These are phyloP conservation scores for Arabidopsis suecica DNA, from an alignment of 345 rosid species.

Conservation along the genomic window DNA sequence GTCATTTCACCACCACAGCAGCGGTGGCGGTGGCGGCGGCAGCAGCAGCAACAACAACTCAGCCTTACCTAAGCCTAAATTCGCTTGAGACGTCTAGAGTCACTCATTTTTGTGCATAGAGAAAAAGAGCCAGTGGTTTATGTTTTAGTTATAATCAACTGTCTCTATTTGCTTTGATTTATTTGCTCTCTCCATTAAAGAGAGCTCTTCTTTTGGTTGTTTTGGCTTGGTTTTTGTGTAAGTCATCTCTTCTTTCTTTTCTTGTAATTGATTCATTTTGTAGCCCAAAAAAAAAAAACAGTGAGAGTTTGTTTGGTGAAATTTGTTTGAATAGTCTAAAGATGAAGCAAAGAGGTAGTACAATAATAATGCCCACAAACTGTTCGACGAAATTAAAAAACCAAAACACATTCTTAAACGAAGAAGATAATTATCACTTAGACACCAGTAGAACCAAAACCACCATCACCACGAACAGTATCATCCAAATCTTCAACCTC, in stretches of 20 bases:
- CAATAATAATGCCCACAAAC: slow-evolving; percentile 11
- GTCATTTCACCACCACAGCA: slow-evolving; percentile 6
- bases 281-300: not conserved
- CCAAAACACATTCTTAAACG: not conserved
- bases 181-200: not conserved
- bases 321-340: not conserved
- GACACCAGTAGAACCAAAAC: slow-evolving; percentile 87
- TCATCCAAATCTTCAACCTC: slow-evolving; percentile 77
- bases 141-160: slow-evolving; percentile 28
- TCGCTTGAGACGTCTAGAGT: slow-evolving; percentile 9
- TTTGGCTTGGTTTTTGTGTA: slow-evolving; percentile 16
- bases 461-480: slow-evolving; percentile 76
- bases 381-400: slow-evolving; percentile 32
- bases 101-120: slow-evolving; percentile 16
- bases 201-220: not conserved
- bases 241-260: not conserved
- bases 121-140: slow-evolving; percentile 22
- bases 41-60: slow-evolving; percentile 36
- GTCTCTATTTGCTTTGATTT: slow-evolving; percentile 28
- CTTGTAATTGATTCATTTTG: not conserved
- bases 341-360: not conserved
- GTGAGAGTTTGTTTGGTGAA: not conserved
- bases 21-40: slow-evolving; percentile 1
- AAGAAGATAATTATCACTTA: not conserved
- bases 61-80: slow-evolving; percentile 61